Evolutionary conservation across 257 asterid genomes (phyloP), one percentile per base, ranked within the genome.

Genomic region (Nicotiana tabacum): DNA sequence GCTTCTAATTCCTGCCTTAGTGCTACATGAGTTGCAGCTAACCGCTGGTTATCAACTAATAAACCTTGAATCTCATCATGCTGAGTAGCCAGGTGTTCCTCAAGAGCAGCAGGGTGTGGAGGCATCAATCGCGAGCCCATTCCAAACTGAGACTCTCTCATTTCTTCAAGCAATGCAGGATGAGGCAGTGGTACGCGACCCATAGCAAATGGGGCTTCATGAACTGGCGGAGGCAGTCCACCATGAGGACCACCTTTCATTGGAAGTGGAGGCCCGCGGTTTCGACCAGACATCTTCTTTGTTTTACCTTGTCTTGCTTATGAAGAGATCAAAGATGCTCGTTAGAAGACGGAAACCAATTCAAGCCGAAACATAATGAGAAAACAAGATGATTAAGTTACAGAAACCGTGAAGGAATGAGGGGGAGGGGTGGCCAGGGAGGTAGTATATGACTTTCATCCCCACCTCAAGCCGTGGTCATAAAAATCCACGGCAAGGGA

Each of bases 11-110:
- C 99, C 85, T 96, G 98, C 83, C 90, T 90, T 39, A 96, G 95
- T 0, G 98, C 99, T 84, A 96, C 98, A 27, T 96, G 99, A 5
- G 99, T 94, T 37, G 99, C 99, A 77, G 98, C 97, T 81, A 96
- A 84, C 84, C 97, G 87, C 92, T 96, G 99, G 85, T 96, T 96
- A 84, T 96, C 98, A 82, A 89, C 85, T 69, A 96, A 91, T 80
- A 96, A 83, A 12, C 85, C 92, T 88, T 93, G 99, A 78, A 94
- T 96, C 80, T 94, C 99, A 13, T 92, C 95, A 17, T 92, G 96
- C 81, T 96, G 99, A 82, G 82, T 94, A 7, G 93, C 97, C 86
- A 96, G 85, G 66, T 87, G 90, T 84, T 94, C 97, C 87, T 96
- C 97, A 9, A 96, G 87, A 62, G 92, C 82, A 77, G 81, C 92